Conservation (phyloP, 768 basidiomycete genomes). For the Lactarius tabidus region DNA sequence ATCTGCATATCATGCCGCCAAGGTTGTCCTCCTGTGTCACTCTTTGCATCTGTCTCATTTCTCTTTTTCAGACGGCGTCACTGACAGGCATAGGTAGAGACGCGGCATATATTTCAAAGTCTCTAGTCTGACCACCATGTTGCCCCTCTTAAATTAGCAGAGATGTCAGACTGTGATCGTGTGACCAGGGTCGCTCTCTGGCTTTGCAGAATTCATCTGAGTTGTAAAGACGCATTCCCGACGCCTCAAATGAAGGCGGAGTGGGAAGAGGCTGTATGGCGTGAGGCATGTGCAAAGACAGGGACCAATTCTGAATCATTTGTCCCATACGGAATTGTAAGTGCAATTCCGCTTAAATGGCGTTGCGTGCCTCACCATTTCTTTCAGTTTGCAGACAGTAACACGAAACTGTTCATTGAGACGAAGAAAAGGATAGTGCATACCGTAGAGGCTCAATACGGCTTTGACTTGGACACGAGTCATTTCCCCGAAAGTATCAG, state of each 20-base stretch:
- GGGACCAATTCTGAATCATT: neutral
- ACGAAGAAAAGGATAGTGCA: neutral
- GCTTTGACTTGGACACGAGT: constrained; percentile 15
- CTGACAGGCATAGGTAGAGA: constrained; percentile 2
- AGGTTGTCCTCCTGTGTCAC: neutral
- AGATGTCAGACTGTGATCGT: neutral
- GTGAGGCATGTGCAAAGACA: neutral
- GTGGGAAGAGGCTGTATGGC: constrained; percentile 1
- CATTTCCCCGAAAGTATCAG: constrained; percentile 3
- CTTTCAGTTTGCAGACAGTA: neutral
- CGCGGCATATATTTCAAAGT: neutral
- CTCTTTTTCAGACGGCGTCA: neutral
- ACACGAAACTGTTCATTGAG: neutral
- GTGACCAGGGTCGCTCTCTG: neutral
- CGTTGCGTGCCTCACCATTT: neutral
- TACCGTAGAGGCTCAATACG: neutral
- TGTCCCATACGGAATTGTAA: neutral
- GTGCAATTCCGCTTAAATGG: neutral
- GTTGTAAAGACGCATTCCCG: constrained; percentile 16
- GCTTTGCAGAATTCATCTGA: neutral
- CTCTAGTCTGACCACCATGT: neutral
- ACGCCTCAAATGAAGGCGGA: neutral
- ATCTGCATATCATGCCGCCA: neutral
- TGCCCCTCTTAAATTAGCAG: neutral
- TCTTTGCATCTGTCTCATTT: neutral